Conservation (phyloP, 1,284 basidiomycete genomes). For the Retiboletus flavoniger region DNA sequence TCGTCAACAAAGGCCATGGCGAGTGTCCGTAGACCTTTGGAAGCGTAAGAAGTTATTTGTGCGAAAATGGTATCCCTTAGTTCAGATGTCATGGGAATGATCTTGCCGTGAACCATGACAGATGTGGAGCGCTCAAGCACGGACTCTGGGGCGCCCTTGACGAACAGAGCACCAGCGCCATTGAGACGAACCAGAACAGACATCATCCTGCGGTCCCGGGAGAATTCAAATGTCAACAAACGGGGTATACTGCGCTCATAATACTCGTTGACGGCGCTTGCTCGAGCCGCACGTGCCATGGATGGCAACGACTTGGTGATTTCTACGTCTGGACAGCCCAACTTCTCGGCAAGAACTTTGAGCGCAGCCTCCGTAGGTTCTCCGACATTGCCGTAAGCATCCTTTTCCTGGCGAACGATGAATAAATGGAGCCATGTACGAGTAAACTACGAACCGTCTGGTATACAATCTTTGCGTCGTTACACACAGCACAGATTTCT, state of each 20-base stretch:
- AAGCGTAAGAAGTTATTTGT: constrained; percentile 73
- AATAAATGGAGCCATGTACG: constrained; percentile 6
- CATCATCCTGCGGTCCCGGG: constrained; percentile 99
- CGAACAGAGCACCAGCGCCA: constrained; percentile 69
- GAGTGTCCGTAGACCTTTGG: constrained; percentile 84
- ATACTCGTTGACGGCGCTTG: constrained; percentile 82
- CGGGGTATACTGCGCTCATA: constrained; percentile 76
- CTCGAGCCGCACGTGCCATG: constrained; percentile 62
- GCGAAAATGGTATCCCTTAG: constrained; percentile 65
- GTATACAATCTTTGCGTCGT: constrained; percentile 90
- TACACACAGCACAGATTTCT: constrained; percentile 89
- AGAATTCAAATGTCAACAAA: constrained; percentile 94
- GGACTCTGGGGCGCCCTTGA: constrained; percentile 96
- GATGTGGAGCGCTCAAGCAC: constrained; percentile 86
- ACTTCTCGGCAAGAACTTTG: constrained; percentile 91
- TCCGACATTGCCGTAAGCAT: constrained; percentile 80
- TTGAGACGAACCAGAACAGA: constrained; percentile 80
- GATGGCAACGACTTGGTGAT: constrained; percentile 55
- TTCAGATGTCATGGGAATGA: constrained; percentile 61
- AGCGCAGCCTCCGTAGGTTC: constrained; percentile 97
- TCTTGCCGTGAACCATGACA: constrained; percentile 67
- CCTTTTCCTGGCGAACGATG: constrained; percentile 61
- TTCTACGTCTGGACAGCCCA: constrained; percentile 59
- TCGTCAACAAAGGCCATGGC: constrained; percentile 88
- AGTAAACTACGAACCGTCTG: constrained; percentile 54